These are phyloP conservation scores for Cucurbita moschata DNA, from an alignment of 306 rosid species.

Conservation along the genomic window DNA sequence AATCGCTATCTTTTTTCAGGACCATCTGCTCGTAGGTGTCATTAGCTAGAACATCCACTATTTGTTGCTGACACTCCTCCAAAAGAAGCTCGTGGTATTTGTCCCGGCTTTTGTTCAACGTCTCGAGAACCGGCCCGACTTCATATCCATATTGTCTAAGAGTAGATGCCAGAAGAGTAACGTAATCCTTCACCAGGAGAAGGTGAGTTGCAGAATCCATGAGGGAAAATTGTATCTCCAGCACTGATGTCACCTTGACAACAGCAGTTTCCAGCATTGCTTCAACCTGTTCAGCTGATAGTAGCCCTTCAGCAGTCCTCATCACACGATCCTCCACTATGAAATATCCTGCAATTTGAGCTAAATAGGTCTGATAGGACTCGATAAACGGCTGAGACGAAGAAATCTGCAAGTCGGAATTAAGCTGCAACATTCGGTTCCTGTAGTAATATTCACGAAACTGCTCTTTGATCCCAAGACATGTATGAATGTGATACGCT, in stretches of 20 bases:
- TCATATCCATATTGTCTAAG: constrained; percentile 77
- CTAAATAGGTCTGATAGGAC: constrained; percentile 59
- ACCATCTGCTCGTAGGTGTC: constrained; percentile 87
- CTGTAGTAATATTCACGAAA: constrained; percentile 71
- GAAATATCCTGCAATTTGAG: constrained; percentile 85
- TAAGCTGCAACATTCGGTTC: constrained; percentile 77
- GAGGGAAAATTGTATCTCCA: constrained; percentile 52
- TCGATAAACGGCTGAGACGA: constrained; percentile 68
- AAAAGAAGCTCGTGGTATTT: constrained; percentile 72
- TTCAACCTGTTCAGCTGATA: constrained; percentile 58
- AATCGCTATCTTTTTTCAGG: constrained; percentile 64
- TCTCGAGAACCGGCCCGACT: constrained; percentile 55
- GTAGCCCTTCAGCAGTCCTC: constrained; percentile 61
- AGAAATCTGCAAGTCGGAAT: constrained; percentile 72
- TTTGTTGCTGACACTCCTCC: constrained; percentile 48
- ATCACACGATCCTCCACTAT: constrained; percentile 82
- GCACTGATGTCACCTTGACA: constrained; percentile 42
- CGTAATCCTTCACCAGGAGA: constrained; percentile 87
- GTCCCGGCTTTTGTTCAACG: constrained; percentile 43
- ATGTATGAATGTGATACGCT: constrained; percentile 76
- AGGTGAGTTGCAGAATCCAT: constrained; percentile 70
- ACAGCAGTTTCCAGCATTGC: constrained; percentile 81
- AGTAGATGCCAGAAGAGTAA: constrained; percentile 63
- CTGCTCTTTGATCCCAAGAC: constrained; percentile 65
- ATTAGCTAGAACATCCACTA: constrained; percentile 29